A percentile compares a stretch with the other conserved stretches of the same genome.
Evolutionary conservation across 2,329 filamentous ascomycete species (phyloP).

Genomic region (Grosmannia penicillata): DNA sequence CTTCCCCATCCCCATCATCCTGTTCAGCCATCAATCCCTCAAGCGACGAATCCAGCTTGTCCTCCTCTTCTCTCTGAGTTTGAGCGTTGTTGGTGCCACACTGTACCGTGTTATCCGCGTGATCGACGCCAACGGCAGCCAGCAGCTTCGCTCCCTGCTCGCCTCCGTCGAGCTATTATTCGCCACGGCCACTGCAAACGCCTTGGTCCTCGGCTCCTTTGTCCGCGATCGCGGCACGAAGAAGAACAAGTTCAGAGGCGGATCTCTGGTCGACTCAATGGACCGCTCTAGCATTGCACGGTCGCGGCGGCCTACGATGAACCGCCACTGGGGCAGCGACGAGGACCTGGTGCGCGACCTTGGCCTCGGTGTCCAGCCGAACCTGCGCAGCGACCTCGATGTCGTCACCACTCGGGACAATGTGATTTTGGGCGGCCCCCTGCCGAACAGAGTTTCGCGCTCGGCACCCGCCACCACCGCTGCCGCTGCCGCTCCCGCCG

Average conservation of each 20-base stretch:
- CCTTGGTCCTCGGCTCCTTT: constrained; percentile 81
- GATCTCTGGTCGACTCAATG: constrained; percentile 48
- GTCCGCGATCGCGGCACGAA: constrained; percentile 82
- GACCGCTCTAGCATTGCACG: constrained; percentile 27
- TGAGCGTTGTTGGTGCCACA: constrained; percentile 66
- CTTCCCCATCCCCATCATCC: constrained; percentile 80
- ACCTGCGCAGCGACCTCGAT: constrained; percentile 27
- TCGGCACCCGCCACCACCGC: constrained; percentile 1
- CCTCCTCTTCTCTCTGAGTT: constrained; percentile 69
- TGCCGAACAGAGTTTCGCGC: neutral
- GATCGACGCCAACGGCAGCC: constrained; percentile 52
- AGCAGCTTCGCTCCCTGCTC: constrained; percentile 77
- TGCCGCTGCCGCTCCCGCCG: constrained; percentile 4
- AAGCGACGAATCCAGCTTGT: constrained; percentile 70
- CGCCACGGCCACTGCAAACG: constrained; percentile 75
- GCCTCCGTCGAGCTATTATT: constrained; percentile 86
- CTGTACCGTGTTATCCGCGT: constrained; percentile 70
- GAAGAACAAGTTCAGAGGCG: constrained; percentile 66
- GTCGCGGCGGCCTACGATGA: constrained; percentile 31
- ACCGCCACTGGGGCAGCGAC: constrained; percentile 73
- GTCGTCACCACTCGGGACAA: constrained; percentile 10
- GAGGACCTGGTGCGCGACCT: constrained; percentile 75
- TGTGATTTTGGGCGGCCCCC: neutral
- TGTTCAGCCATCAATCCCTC: constrained; percentile 59
- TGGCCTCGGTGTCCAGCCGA: constrained; percentile 50